Percentiles rank a stretch among this genome's conserved stretches.
Evolutionary conservation across 192 early-diverging fungal species (phyloP).

Genomic region (Kappamyces sp.): DNA sequence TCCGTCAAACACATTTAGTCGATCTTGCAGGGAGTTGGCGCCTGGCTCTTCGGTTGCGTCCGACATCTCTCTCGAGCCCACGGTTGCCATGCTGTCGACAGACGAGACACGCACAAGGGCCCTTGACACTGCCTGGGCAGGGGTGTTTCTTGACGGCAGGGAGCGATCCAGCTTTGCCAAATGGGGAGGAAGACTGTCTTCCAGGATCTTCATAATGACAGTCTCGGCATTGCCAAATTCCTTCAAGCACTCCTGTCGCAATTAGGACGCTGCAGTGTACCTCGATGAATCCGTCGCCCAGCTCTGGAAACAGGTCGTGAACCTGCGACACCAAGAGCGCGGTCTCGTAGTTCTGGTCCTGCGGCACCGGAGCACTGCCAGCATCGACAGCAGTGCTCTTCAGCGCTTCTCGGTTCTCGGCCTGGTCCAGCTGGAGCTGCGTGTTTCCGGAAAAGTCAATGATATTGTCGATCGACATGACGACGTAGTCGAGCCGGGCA

Average conservation of each 20-base stretch:
- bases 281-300: constrained; percentile 87
- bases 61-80: too few relatives aligned
- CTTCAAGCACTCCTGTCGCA: constrained; percentile 57
- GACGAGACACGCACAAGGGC: neutral
- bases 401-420: constrained; percentile 21
- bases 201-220: constrained; percentile 73
- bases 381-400: constrained; percentile 10
- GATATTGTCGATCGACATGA: constrained; percentile 65
- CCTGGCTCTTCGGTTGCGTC: neutral
- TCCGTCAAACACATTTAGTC: constrained; percentile 83
- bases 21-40: constrained; percentile 33
- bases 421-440: constrained; percentile 43
- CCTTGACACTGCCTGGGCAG: neutral
- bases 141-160: constrained; percentile 26
- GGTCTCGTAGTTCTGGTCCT: neutral
- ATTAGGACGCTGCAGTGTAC: constrained; percentile 4
- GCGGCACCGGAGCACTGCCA: neutral
- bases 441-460: constrained; percentile 43
- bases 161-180: constrained; percentile 62
- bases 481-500: constrained; percentile 57
- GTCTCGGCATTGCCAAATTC: constrained; percentile 60
- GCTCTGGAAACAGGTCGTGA: constrained; percentile 79
- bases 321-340: constrained; percentile 68
- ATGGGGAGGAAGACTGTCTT: constrained; percentile 63
- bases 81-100: too few relatives aligned